Conservation (phyloP, 176 grass and related monocot species). For the Triticum aestivum region IWGSC_CS_RefSeq_v2.1 NC_057811.1:103727275-103727774, state of each 20-base stretch:
- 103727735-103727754: constrained; percentile 76
- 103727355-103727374: constrained; percentile 29
- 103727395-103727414: constrained; percentile 17
- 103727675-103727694: constrained; percentile 66
- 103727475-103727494: constrained; percentile 48
- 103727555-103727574: constrained; percentile 43
- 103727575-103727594: constrained; percentile 59
- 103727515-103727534: constrained; percentile 39
- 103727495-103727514: constrained; percentile 13
- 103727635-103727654: constrained; percentile 60
- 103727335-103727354: neutral
- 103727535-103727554: constrained; percentile 46
- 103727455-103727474: constrained; percentile 25
- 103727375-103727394: constrained; percentile 49
- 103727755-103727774: constrained; percentile 58
- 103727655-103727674: constrained; percentile 81
- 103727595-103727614: constrained; percentile 70
- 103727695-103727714: constrained; percentile 67
- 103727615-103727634: constrained; percentile 60
- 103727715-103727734: constrained; percentile 65
- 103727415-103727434: constrained; percentile 53
- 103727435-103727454: constrained; percentile 53
- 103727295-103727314: neutral
- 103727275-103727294: neutral
- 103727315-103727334: constrained; percentile 4